phyloP scores from a whole-genome alignment of 306 rosid species.

The Ammopiptanthus mongolicus region DNA sequence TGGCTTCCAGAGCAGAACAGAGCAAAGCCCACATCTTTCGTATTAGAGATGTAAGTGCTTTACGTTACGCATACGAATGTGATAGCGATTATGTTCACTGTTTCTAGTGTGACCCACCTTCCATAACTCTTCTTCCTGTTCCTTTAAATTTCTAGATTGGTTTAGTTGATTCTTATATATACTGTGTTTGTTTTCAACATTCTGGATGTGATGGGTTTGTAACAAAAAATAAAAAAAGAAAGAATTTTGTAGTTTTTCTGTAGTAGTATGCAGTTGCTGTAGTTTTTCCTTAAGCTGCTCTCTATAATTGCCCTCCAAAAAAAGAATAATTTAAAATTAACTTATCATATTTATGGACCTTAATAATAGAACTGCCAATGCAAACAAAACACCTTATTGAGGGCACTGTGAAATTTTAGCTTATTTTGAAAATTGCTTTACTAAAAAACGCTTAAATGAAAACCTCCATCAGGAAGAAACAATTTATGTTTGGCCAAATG shows the following conservation, averaged over 20 bases:
- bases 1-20: background rate
- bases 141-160: background rate
- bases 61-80: background rate
- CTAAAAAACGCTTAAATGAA: background rate
- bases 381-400: background rate
- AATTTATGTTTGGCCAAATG: background rate
- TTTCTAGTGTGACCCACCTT: background rate
- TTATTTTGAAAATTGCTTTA: background rate
- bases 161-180: background rate
- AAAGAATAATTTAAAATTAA: conserved; percentile 13
- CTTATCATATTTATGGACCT: background rate
- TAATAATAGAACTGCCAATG: background rate
- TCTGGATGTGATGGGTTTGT: background rate
- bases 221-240: background rate
- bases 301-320: conserved; percentile 32
- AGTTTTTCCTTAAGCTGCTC: conserved; percentile 35
- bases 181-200: background rate
- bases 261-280: conserved; percentile 36
- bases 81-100: background rate
- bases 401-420: background rate
- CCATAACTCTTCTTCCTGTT: background rate
- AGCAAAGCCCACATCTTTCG: background rate
- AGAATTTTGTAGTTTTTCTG: conserved; percentile 48
- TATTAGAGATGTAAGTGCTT: background rate
- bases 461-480: background rate